These are phyloP conservation scores for Eucalyptus curtisii DNA, from an alignment of 345 rosid species.

Conservation along the genomic window DNA sequence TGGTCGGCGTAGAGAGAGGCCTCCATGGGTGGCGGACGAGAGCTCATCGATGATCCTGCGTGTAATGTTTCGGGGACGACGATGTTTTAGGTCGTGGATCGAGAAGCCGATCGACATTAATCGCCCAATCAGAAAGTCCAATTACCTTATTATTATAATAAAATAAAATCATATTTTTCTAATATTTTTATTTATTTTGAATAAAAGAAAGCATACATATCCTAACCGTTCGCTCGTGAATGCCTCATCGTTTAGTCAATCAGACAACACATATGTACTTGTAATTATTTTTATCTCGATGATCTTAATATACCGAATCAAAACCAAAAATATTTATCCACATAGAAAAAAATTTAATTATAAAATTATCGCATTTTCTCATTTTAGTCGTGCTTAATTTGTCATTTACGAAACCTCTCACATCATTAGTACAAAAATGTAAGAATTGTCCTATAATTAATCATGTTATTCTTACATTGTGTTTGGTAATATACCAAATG, in stretches of 20 bases:
- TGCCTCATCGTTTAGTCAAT: not conserved
- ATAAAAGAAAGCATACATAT: not conserved
- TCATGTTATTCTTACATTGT: not conserved
- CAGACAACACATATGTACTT: not conserved
- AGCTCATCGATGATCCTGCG: not conserved
- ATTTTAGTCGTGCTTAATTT: not conserved
- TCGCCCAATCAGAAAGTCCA: not conserved
- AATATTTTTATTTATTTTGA: not conserved
- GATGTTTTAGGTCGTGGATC: not conserved
- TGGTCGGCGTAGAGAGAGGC: not conserved
- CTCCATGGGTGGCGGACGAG: not conserved
- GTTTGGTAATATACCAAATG: not conserved
- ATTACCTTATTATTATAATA: not conserved
- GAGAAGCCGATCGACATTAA: not conserved
- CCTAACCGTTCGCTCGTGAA: too few species aligned
- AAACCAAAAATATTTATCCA: not conserved
- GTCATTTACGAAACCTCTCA: fast-evolving
- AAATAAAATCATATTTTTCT: not conserved
- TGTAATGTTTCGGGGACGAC: not conserved
- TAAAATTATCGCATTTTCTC: not conserved
- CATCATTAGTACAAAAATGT: not conserved
- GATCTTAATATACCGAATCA: not conserved
- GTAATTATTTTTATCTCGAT: not conserved
- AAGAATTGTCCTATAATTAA: not conserved
- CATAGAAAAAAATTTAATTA: not conserved